Evolutionary conservation across 306 rosid genomes (phyloP), one percentile per base, ranked within the genome.

Genomic region (Datisca glomerata): DNA sequence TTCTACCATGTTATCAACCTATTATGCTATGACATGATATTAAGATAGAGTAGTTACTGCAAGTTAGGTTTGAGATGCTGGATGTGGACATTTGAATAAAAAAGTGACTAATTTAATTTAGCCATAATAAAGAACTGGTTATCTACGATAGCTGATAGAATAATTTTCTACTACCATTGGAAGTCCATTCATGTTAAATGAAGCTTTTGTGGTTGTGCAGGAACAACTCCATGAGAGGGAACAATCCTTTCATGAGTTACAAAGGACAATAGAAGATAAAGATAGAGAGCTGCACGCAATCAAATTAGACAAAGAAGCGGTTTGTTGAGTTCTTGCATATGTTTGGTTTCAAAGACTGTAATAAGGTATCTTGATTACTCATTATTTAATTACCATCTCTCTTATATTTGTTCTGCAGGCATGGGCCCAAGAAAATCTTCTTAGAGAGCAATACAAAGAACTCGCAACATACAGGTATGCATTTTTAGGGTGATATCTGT

Each of bases 391-490:
- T 34, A n/a, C n/a, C n/a, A n/a, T n/a, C n/a, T n/a, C n/a, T n/a
- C n/a, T n/a, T n/a, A n/a, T 7, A 42, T 47, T 19, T 31, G 11
- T 58, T 34, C 21, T 49, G 19, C 62, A 85, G 96, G 93, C 93
- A 3, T 85, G 96, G 96, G 96, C 89, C 40, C 77, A 85, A 44
- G 89, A 85, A 54, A 85, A 70, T 57, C 79, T 77, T 55, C 82
- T 85, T 21, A 68, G 80, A 31, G 96, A 80, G 52, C 89, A 85
- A 64, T 69, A 75, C 66, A 69, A 74, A 57, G 96, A 85, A 58
- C 63, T 85, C 29, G 85, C 80, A 41, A 69, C 63, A 33, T 67
- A 74, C 73, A 77, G 93, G 96, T 85, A 11, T 12, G 36, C 9
- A 8, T 31, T 31, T n/a, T 39, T 24, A 40, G 20, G n/a, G 9